Evolutionary conservation across 345 rosid species (phyloP), one percentile per base, ranked within the genome.

Genomic region (Trapa incisa): DNA sequence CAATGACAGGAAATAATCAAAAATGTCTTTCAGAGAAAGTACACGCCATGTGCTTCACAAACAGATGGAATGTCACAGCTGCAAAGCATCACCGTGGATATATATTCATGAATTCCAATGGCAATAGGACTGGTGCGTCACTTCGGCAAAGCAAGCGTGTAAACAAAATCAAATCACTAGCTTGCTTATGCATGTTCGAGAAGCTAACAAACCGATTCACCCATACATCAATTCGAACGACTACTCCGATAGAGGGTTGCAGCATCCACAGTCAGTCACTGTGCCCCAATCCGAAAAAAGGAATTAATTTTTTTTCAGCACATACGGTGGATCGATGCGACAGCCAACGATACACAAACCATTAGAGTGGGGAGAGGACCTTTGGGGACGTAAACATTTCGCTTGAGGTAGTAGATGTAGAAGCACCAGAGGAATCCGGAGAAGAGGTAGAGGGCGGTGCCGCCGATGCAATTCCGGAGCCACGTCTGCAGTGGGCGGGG

Each of bases 381-480:
- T 85, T 86, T 83, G 37, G 96, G 89, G 35, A 94, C 70, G 75
- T 81, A 89, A 72, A 91, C 89, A 41, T 91, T 84, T 80, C 83
- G 85, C 70, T 89, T 89, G 76, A 80, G 77, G 84, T 87, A 81
- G 71, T 94, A 94, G 70, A 94, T 85, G 80, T 86, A 89, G 76
- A 89, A 83, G 78, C 93, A 91, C 99, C 99, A 94, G 43, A 94
- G 82, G 72, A 85, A 66, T 9, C 96, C 96, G 47, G 99, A 87
- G 79, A 85, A 41, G 48, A 95, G 71, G 86, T 95, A 95, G 4
- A 89, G 75, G 43, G 87, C 17, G 60, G 81, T 74, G 57, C 90
- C 97, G 14, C 92, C 96, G 37, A 85, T 68, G 78, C 81, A 95
- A 80, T 91, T 95, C 1, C 99, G 84, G 16, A 91, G 87, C 99